A percentile compares a stretch with the other conserved stretches of the same genome.
Conservation (phyloP, 176 grass and related monocot species). For the Alopecurus myosuroides region DNA sequence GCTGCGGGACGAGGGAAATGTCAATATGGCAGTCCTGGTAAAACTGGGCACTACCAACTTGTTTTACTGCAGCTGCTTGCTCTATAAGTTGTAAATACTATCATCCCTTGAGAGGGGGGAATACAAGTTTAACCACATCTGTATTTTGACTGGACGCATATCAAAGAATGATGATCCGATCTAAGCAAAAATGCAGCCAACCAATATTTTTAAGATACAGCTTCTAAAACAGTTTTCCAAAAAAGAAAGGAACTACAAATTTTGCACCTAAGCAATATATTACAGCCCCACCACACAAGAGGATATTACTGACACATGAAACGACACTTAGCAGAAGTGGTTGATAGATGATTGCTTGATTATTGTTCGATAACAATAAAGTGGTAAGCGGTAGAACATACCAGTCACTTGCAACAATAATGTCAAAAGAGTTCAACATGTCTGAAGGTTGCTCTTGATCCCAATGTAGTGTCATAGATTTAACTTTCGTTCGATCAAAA, state of each 20-base stretch:
- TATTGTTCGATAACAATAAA: slow-evolving; percentile 4
- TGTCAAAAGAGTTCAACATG: slow-evolving; percentile 61
- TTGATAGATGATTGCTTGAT: not conserved
- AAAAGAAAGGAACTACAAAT: not conserved
- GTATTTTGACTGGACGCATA: not conserved
- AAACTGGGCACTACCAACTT: not conserved
- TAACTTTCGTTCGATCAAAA: slow-evolving; percentile 74
- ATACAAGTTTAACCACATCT: not conserved
- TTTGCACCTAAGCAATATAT: not conserved
- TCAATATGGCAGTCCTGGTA: not conserved
- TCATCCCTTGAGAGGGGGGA: not conserved
- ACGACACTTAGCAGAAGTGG: not conserved
- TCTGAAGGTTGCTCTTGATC: slow-evolving; percentile 51
- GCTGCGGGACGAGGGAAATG: slow-evolving; percentile 30
- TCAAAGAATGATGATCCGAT: not conserved
- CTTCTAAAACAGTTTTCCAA: not conserved
- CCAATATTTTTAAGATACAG: not conserved
- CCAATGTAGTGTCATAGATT: slow-evolving; percentile 77
- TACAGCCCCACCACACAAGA: not conserved
- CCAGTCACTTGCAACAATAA: slow-evolving; percentile 98
- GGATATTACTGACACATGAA: not conserved
- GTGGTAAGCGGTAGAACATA: slow-evolving; percentile 28
- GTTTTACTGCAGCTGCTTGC: not conserved
- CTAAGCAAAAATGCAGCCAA: not conserved
- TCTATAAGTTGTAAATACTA: not conserved